phyloP scores from a whole-genome alignment of 2,329 filamentous ascomycete genomes.

The Arthrobotrys iridis region DNA sequence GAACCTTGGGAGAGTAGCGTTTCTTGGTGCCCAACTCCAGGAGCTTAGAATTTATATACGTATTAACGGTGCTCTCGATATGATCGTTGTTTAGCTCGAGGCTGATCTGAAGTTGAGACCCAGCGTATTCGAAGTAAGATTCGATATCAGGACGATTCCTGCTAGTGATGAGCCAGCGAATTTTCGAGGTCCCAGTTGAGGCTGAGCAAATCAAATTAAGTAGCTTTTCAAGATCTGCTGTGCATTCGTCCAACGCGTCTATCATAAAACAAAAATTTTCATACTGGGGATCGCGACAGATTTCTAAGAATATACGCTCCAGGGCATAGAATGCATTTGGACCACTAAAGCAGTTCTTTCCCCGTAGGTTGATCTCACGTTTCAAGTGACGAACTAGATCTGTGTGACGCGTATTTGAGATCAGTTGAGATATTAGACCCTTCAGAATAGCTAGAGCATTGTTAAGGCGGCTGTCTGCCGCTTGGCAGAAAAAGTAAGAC shows the following conservation, averaged over 20 bases:
- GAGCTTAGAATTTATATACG: neutral
- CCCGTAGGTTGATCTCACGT: neutral
- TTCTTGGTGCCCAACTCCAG: neutral
- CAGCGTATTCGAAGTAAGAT: neutral
- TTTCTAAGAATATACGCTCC: neutral
- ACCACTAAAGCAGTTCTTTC: neutral
- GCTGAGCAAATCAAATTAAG: neutral
- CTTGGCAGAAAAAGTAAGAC: constrained; percentile 27
- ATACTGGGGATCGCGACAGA: neutral
- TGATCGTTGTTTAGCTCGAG: neutral
- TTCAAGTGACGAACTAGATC: neutral
- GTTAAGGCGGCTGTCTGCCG: neutral
- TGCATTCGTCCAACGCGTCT: constrained; percentile 11
- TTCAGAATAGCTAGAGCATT: neutral
- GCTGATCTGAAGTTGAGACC: neutral
- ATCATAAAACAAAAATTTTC: constrained; percentile 1
- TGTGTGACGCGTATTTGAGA: neutral
- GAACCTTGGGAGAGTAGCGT: neutral
- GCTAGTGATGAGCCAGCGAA: neutral
- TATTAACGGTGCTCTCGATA: neutral
- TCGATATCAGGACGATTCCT: constrained; percentile 6
- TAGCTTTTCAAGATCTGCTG: neutral
- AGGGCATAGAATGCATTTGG: neutral
- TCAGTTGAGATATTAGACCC: constrained; percentile 1
- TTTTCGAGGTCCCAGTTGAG: neutral